phyloP scores from a whole-genome alignment of 768 basidiomycete species.

The Cyclocybe aegerita region DNA sequence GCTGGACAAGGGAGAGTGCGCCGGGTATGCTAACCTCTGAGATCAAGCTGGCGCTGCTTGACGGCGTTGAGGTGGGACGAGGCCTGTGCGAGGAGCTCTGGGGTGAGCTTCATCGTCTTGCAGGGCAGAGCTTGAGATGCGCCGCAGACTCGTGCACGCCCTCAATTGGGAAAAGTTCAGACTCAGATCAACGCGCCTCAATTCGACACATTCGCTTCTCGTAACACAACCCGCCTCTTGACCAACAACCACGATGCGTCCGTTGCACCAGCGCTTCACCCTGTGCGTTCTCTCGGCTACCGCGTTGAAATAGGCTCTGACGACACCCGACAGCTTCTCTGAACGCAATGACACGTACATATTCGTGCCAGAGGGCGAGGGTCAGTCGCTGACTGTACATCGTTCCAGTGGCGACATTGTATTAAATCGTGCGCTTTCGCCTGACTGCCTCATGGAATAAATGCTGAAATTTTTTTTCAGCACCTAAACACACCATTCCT shows the following conservation, averaged over 20 bases:
- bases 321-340: conserved; percentile 12
- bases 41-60: conserved; percentile 89
- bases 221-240: conserved; percentile 8
- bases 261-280: conserved; percentile 71
- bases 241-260: conserved; percentile 46
- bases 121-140: conserved; percentile 17
- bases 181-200: conserved; percentile 38
- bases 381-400: conserved; percentile 69
- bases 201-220: conserved; percentile 10
- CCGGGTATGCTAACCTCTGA: conserved; percentile 61
- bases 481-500: conserved; percentile 53
- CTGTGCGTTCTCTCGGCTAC: conserved; percentile 42
- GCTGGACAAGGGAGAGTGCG: conserved; percentile 12
- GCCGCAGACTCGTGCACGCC: conserved; percentile 11
- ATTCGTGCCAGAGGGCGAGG: conserved; percentile 69
- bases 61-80: conserved; percentile 76
- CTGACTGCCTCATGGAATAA: conserved; percentile 6
- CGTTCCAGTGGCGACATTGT: conserved; percentile 75
- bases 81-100: conserved; percentile 86
- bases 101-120: conserved; percentile 84
- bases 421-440: conserved; percentile 54
- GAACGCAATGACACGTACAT: conserved; percentile 76
- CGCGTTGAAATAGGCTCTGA: conserved; percentile 1
- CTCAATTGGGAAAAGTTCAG: conserved; percentile 30
- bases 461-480: conserved; percentile 28